Conservation (phyloP, 2,329 filamentous ascomycete species). For the Bipolaris cookei region DNA sequence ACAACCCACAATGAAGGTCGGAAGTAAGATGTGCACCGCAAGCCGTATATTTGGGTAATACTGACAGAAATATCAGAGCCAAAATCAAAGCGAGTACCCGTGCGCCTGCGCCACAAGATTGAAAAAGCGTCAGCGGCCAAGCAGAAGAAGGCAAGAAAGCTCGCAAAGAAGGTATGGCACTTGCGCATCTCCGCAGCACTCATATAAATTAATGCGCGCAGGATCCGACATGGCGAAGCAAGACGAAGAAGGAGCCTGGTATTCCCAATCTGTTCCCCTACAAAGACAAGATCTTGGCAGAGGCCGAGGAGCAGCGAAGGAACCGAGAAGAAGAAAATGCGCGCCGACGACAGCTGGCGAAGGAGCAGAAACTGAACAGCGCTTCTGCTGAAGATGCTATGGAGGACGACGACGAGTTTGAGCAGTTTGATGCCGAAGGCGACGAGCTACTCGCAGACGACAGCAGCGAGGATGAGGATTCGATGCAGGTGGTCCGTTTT, state of each 20-base stretch:
- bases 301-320: conserved; percentile 88
- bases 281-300: conserved; percentile 92
- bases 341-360: conserved; percentile 72
- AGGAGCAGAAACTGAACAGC: conserved; percentile 51
- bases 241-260: conserved; percentile 95
- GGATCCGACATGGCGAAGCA: conserved; percentile 95
- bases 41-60: neutral
- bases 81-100: conserved; percentile 88
- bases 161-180: conserved; percentile 73
- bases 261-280: conserved; percentile 98
- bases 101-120: conserved; percentile 93
- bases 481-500: conserved; percentile 58
- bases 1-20: conserved; percentile 49
- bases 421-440: conserved; percentile 57
- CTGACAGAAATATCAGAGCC: conserved; percentile 67
- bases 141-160: conserved; percentile 86
- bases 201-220: conserved; percentile 42
- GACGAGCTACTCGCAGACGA: conserved; percentile 57
- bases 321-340: conserved; percentile 78
- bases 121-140: conserved; percentile 90
- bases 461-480: conserved; percentile 62
- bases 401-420: conserved; percentile 47
- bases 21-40: conserved; percentile 41
- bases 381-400: conserved; percentile 45
- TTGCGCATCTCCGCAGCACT: neutral